Base-by-base conservation (phyloP, 768 basidiomycete species). In the Leucocoprinus birnbaumii region DNA sequence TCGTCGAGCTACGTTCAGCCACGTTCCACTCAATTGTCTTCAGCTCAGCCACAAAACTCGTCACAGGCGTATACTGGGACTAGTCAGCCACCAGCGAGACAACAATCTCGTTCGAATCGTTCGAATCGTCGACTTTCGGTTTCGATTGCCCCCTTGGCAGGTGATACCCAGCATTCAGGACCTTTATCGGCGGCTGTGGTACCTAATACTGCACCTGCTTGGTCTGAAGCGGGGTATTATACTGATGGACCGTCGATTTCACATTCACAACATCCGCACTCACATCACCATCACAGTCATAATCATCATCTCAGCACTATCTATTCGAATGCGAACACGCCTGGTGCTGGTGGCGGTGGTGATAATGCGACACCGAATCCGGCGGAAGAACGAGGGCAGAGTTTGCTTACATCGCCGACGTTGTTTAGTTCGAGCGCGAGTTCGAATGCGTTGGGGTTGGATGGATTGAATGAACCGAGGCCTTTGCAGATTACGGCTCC, bases 401-500 rank as follows among this genome's bases (percentile, higher is more conserved):
- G 57, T 27, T 16, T 37, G 41, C n/a, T 51, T 11, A 24, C 47
- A 9, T 35, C 58, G n/a, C 56, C 58, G 13, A 45, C 59, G 26
- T 52, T 56, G 46, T 62, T 61, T 22, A 61, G 58, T 53, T 61
- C 65, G 13, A 68, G 71, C 57, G 66, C 69, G 13, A 62, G 16
- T 18, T 22, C 34, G 31, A 54, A 70, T 25, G 69, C 68, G 19
- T 59, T 73, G 26, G 64, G 68, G 38, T 48, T 71, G 35, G 58
- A 61, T 34, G 50, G 49, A 24, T 45, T 51, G 24, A 37, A 43
- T 26, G 47, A 60, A 25, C 58, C 61, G 2, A 59, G 59, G n/a
- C 38, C 64, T 0, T 48, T 61, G 21, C 56, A 55, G 6, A 69
- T 73, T 44, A 66, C 59, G 43, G 69, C 72, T 5, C 73, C 72